Base-by-base conservation (phyloP, 1,284 basidiomycete genomes). In the Phlebopus sp. region DNA sequence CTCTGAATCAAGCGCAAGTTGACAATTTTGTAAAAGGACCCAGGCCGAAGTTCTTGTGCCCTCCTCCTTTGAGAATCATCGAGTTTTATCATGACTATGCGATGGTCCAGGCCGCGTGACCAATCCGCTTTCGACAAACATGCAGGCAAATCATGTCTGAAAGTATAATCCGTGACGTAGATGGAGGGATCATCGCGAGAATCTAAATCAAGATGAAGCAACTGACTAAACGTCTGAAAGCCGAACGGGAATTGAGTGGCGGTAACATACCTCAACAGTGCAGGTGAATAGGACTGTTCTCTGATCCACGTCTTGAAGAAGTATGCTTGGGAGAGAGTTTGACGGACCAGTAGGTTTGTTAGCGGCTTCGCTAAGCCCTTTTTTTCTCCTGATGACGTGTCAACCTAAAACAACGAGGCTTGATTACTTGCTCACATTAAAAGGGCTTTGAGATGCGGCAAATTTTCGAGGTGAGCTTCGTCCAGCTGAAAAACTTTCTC, bases 151-250 rank as follows among this genome's bases (percentile, higher is more conserved):
- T 76, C 65, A 6, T 69, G 52, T 46, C 82, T 75, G 5, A 67
- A 59, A 2, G 82, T 84, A 57, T 86, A 88, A 60, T 89, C 86
- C 7, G 85, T 86, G 18, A 84, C 77, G 56, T 76, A 83, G 25
- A 84, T 60, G 59, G 72, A 65, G 38, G 60, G 58, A 18, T 66
- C 66, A 21, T 67, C 59, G 18, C 64, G 57, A 42, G 59, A 51
- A 60, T 66, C 29, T 40, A 59, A 42, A 29, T 67, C 67, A 14
- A 70, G 53, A 49, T 75, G 69, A 5, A 87, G 64, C 25, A 86
- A 59, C 85, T 78, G 49, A 41, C 21, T 21, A 36, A 57, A 15
- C 23, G 11, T 5, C 47, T 50, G 14, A 46, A 50, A 5, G 46
- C 29, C 3, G 37, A 14, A 6, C 31, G 40, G 27, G 35, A 36